Evolutionary conservation across 2,329 filamentous ascomycete genomes (phyloP).

Genomic region (Fusarium ambrosium): DNA sequence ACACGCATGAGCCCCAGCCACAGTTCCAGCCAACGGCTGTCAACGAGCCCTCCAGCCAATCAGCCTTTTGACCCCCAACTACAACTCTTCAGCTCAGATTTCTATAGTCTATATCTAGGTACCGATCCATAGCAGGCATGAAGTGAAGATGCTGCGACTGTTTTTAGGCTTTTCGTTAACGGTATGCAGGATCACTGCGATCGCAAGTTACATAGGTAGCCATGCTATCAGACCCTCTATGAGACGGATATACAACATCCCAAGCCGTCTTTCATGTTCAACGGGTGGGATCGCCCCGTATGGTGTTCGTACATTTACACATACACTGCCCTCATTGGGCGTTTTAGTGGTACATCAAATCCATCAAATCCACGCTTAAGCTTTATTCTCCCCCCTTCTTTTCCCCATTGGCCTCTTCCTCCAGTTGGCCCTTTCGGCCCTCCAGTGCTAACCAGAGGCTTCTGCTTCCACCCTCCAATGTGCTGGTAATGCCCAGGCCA

Average conservation of each 20-base stretch:
- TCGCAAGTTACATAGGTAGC: background rate
- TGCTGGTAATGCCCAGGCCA: constrained; percentile 80
- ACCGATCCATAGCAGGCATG: background rate
- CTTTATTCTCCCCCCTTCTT: constrained; percentile 32
- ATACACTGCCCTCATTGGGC: constrained; percentile 38
- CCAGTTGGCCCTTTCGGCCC: constrained; percentile 82
- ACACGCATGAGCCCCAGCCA: constrained; percentile 24
- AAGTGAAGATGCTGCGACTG: background rate
- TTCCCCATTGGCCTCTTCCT: constrained; percentile 63
- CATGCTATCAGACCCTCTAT: background rate
- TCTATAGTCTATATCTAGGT: background rate
- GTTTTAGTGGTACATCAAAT: constrained; percentile 31
- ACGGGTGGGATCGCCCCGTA: constrained; percentile 20
- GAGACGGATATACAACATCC: background rate
- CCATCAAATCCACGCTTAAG: background rate
- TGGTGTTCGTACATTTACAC: constrained; percentile 46
- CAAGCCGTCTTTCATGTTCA: background rate
- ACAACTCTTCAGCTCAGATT: background rate
- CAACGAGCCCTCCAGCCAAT: background rate
- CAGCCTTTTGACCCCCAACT: background rate
- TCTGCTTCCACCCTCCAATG: constrained; percentile 84
- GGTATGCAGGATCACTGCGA: background rate
- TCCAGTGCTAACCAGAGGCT: constrained; percentile 91
- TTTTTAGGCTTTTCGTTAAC: background rate
- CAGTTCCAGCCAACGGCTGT: constrained; percentile 6